phyloP scores from a whole-genome alignment of 75 land plant species.

The Ceratopteris richardii region DNA sequence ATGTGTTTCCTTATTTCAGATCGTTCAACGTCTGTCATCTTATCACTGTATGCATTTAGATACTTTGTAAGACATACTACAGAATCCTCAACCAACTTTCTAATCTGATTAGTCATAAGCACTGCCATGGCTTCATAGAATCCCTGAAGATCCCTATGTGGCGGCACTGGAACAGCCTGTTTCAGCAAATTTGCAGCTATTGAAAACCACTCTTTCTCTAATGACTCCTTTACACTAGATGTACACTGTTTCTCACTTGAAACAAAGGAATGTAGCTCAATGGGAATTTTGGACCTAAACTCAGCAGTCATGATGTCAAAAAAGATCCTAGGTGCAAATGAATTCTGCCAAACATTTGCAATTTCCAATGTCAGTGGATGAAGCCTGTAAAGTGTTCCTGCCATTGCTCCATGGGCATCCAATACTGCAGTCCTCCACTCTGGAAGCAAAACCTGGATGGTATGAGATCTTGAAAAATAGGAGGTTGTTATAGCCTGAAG shows the following conservation, averaged over 20 bases:
- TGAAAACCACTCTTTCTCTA: slow-evolving; percentile 21
- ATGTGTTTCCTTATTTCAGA: neutral
- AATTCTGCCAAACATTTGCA: slow-evolving; percentile 14
- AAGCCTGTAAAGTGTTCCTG: slow-evolving; percentile 15
- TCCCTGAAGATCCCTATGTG: slow-evolving; percentile 16
- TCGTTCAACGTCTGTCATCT: neutral
- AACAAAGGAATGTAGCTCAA: slow-evolving; percentile 10
- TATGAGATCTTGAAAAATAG: slow-evolving; percentile 10
- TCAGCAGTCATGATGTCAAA: slow-evolving; percentile 10
- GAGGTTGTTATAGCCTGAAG: slow-evolving; percentile 23
- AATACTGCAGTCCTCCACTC: slow-evolving; percentile 26
- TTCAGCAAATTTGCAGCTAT: slow-evolving; percentile 14
- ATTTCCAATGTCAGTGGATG: slow-evolving; percentile 24
- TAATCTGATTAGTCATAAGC: slow-evolving; percentile 28
- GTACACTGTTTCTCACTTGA: slow-evolving; percentile 8
- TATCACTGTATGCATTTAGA: slow-evolving; percentile 2
- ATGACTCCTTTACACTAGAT: slow-evolving; percentile 8
- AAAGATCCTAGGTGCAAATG: slow-evolving; percentile 13
- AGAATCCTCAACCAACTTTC: slow-evolving; percentile 24
- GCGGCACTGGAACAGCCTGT: slow-evolving; percentile 28
- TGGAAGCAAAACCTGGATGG: slow-evolving; percentile 26
- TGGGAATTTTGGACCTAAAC: slow-evolving; percentile 12
- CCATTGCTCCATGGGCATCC: slow-evolving; percentile 14
- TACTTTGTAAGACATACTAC: slow-evolving; percentile 11
- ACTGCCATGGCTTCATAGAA: slow-evolving; percentile 30